Base-by-base conservation (phyloP, 768 basidiomycete genomes). In the Termitomyces sp. region DNA sequence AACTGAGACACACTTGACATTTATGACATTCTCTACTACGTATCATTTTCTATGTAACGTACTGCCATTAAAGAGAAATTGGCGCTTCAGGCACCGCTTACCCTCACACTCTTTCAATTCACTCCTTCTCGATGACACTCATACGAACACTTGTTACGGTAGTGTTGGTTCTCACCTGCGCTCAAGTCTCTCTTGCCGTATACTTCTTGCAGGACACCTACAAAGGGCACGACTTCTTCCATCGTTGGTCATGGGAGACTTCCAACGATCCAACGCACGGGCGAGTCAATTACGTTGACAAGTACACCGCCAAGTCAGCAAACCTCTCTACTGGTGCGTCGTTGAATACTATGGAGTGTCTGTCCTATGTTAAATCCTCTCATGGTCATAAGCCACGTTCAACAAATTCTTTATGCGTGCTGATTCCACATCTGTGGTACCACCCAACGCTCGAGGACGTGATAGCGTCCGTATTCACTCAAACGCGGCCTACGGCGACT, bases 191-290 rank as follows among this genome's bases (percentile, higher is more conserved):
- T 35, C 55, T 38, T 23, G 56, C 56, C 19, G 19, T 34, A 19
- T 64, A 60, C 25, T 19, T n/a, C n/a, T 19, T 59, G n/a, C 49
- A 53, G 31, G 57, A 60, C 48, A 17, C 55, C 14, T 62, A 58
- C 49, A 49, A 27, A 14, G 65, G 65, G 23, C 14, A 41, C 12
- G 55, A 63, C 63, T 87, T 87, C 64, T 72, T 79, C 56, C 50
- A 73, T 19, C 58, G 57, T 6, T 87, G 78, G 73, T 68, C 63
- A 1, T 86, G 79, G 79, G 75, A 82, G 60, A 78, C 76, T 8
- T 53, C 66, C 27, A 63, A 77, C 56, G 85, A 87, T 64, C 85
- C 84, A n/a, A 87, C 85, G 0, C 81, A 85, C 59, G 85, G 85
- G n/a, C 71, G 80, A 50, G 82, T 84, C 56, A 80, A 85, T 68